Base-by-base conservation (phyloP, 2,329 filamentous ascomycete species). In the Trichoderma gracile region DNA sequence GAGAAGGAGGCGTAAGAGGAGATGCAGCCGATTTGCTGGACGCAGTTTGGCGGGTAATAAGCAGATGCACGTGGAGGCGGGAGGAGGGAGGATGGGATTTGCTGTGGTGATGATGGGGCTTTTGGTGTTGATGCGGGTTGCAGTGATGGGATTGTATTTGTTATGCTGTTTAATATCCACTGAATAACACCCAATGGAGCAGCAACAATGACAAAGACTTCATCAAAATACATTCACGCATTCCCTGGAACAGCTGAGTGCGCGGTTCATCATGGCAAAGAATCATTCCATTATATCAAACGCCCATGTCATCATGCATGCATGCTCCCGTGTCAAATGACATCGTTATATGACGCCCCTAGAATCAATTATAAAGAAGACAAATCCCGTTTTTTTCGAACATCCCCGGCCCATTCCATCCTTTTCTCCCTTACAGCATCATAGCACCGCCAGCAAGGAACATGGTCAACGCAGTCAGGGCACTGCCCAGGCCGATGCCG, bases 391-490 rank as follows among this genome's bases (percentile, higher is more conserved):
- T 47, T 60, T 42, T 38, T 21, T 3, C 45, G 9, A 38, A 50
- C 12, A 38, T 14, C 33, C 12, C 5, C 33, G 14, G 5, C 33
- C 33, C 33, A 12, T 38, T 14, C 33, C 33, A 60, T 42, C 30
- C 30, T n/a, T 4, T 21, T 70, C n/a, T 42, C 5, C 12, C 21
- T 19, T 55, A 76, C 54, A 74, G 59, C 65, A 75, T 67, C 15
- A 75, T 42, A 57, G 71, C 73, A 21, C 70, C 73, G 10, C 73
- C 75, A 10, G 71, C 68, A 45, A 72, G 59, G 10, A 68, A 71
- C 70, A 76, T 73, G 30, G 70, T 69, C 58, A 74, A 56, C 17
- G 68, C 59, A 27, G 72, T 69, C 42, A 75, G 55, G 61, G 68
- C 49, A 62, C 66, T 63, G 53, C 68, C 68, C 61, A 70, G 66